Conservation (phyloP, 1,284 basidiomycete genomes). For the Irpex rosettiformis region DNA sequence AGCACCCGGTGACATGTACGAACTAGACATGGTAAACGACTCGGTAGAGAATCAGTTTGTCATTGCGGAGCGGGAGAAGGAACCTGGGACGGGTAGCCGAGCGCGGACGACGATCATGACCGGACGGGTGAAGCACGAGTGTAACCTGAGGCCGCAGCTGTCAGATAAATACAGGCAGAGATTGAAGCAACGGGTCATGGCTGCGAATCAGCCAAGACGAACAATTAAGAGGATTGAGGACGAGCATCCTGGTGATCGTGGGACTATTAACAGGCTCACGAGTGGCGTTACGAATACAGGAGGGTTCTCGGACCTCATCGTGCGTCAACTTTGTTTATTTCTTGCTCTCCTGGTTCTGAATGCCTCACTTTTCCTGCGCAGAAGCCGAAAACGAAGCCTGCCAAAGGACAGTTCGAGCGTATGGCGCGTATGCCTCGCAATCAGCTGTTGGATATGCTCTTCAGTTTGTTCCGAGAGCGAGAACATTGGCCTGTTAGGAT, state of each 20-base stretch:
- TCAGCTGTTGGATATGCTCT: constrained; percentile 86
- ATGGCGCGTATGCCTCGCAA: constrained; percentile 88
- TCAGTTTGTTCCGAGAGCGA: constrained; percentile 74
- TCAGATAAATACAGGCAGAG: constrained; percentile 59
- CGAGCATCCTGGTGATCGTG: constrained; percentile 57
- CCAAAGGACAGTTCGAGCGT: constrained; percentile 77
- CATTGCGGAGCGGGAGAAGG: constrained; percentile 71
- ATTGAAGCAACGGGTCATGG: constrained; percentile 57
- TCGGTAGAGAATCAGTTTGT: constrained; percentile 75
- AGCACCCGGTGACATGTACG: constrained; percentile 60
- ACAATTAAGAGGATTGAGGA: constrained; percentile 58
- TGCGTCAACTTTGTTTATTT: too few species aligned
- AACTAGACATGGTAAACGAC: constrained; percentile 76
- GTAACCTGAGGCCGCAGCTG: constrained; percentile 62
- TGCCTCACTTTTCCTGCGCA: too few species aligned
- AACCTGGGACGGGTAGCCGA: constrained; percentile 45
- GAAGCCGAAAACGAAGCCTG: constrained; percentile 60
- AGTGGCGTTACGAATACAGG: constrained; percentile 33
- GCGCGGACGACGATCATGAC: constrained; percentile 72
- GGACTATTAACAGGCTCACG: constrained; percentile 60
- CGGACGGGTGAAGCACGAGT: constrained; percentile 74
- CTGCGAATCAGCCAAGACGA: constrained; percentile 58
- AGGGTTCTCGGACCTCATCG: constrained; percentile 57
- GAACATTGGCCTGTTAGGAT: constrained; percentile 84
- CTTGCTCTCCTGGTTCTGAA: too few species aligned